A percentile compares a stretch with the other conserved stretches of the same genome.
These are phyloP conservation scores for Daedaleopsis sinensis DNA, from an alignment of 768 basidiomycete genomes.

Conservation along the genomic window DNA sequence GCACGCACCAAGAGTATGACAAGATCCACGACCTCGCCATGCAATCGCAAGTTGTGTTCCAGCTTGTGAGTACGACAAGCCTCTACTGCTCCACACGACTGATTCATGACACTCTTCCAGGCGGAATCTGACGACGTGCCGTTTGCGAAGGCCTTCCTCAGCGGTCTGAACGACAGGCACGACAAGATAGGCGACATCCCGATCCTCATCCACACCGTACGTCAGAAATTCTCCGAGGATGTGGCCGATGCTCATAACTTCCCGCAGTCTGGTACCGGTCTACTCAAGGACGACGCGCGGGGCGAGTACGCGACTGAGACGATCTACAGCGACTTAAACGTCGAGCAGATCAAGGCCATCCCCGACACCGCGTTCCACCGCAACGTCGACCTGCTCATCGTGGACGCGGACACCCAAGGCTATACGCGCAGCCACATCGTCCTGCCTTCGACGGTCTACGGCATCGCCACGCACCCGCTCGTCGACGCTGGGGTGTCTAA, in stretches of 20 bases:
- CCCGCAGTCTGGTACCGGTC: conserved; percentile 34
- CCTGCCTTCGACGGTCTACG: conserved; percentile 62
- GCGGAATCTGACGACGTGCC: conserved; percentile 50
- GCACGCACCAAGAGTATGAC: conserved; percentile 34
- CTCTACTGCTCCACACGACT: not conserved
- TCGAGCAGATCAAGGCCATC: conserved; percentile 47
- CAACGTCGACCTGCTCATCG: conserved; percentile 49
- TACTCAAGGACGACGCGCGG: conserved; percentile 46
- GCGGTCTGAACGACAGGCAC: conserved; percentile 52
- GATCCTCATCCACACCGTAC: conserved; percentile 64
- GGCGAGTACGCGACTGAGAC: conserved; percentile 43
- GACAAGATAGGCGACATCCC: conserved; percentile 45
- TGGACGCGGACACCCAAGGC: conserved; percentile 52
- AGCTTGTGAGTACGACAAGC: not conserved
- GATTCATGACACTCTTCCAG: conserved; percentile 25
- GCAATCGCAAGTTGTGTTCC: conserved; percentile 44
- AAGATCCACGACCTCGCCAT: conserved; percentile 43
- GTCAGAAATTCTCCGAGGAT: conserved; percentile 21
- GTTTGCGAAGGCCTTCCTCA: conserved; percentile 49
- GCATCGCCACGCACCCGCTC: conserved; percentile 49
- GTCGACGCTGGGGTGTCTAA: conserved; percentile 57
- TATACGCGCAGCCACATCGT: conserved; percentile 56
- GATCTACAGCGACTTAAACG: conserved; percentile 54
- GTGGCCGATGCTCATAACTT: not conserved
- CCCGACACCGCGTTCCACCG: conserved; percentile 51